phyloP scores from a whole-genome alignment of 805 yeast species.

The Jamesozyma gamospora region DNA sequence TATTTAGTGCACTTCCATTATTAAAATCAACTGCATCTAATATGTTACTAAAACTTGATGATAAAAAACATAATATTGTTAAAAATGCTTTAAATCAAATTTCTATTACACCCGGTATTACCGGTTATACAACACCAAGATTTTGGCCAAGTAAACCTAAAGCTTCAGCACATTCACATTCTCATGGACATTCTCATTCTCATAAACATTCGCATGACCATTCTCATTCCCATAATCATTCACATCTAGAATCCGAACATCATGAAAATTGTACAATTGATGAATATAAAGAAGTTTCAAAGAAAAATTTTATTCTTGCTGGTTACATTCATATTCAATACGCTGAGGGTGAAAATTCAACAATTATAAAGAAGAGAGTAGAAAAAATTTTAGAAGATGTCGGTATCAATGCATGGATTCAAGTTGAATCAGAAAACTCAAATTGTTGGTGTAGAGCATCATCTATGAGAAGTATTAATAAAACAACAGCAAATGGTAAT shows the following conservation, averaged over 20 bases:
- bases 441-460: conserved; percentile 56
- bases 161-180: conserved; percentile 17
- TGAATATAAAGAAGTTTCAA: conserved; percentile 25
- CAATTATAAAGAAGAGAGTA: conserved; percentile 50
- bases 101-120: conserved; percentile 63
- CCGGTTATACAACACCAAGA: conserved; percentile 78
- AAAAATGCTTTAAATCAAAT: conserved; percentile 61
- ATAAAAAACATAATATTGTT: conserved; percentile 50
- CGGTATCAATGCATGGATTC: conserved; percentile 49
- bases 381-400: conserved; percentile 42
- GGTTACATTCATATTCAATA: conserved; percentile 83
- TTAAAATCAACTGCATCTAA: conserved; percentile 71
- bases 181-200: conserved; percentile 22
- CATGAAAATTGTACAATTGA: conserved; percentile 11
- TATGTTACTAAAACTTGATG: conserved; percentile 51
- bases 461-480: conserved; percentile 7
- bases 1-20: conserved; percentile 75
- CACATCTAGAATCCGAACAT: conserved; percentile 8
- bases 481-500: background rate
- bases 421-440: conserved; percentile 55
- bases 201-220: conserved; percentile 5
- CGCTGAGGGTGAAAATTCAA: conserved; percentile 51
- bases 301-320: conserved; percentile 29
- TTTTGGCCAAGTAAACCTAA: conserved; percentile 63
- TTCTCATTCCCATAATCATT: conserved; percentile 4